These are phyloP conservation scores for Talinum fruticosum DNA, from an alignment of 148 eudicot genomes.

Conservation along the genomic window DNA sequence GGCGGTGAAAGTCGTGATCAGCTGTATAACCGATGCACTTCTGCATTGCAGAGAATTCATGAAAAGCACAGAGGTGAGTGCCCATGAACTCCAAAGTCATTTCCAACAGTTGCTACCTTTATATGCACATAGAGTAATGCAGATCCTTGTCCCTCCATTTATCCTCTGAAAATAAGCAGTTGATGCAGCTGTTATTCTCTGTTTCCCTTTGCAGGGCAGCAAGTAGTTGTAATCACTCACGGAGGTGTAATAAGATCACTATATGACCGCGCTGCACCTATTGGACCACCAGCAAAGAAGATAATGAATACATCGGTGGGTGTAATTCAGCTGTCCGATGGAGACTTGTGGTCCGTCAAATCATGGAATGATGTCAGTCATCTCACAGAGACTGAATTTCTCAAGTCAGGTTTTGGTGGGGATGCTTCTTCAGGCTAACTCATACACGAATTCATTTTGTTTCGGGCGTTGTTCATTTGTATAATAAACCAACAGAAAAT, in stretches of 20 bases:
- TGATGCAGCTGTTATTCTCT: constrained; percentile 1
- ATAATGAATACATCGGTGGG: constrained; percentile 65
- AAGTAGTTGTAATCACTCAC: constrained; percentile 72
- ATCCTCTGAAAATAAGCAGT: background rate
- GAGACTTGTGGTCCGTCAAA: constrained; percentile 60
- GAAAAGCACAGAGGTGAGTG: constrained; percentile 59
- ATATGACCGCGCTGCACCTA: constrained; percentile 49
- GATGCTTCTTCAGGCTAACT: constrained; percentile 2
- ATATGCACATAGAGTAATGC: background rate
- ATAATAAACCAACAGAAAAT: background rate
- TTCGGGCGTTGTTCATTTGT: background rate
- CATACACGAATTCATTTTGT: background rate
- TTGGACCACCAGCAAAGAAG: constrained; percentile 40
- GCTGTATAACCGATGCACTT: constrained; percentile 68
- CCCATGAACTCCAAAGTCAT: background rate
- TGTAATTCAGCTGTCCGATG: constrained; percentile 50
- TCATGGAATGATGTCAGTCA: constrained; percentile 82
- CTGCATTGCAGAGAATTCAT: constrained; percentile 57
- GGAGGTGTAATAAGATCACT: constrained; percentile 80
- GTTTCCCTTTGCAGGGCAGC: constrained; percentile 50
- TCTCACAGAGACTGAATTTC: constrained; percentile 49
- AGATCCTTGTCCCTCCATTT: background rate
- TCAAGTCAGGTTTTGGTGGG: constrained; percentile 33
- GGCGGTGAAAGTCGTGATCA: constrained; percentile 94
- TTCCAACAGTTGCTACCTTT: background rate